These are phyloP conservation scores for Phytophthora constricta DNA, from an alignment of 352 stramenopile genomes.

Conservation along the genomic window DNA sequence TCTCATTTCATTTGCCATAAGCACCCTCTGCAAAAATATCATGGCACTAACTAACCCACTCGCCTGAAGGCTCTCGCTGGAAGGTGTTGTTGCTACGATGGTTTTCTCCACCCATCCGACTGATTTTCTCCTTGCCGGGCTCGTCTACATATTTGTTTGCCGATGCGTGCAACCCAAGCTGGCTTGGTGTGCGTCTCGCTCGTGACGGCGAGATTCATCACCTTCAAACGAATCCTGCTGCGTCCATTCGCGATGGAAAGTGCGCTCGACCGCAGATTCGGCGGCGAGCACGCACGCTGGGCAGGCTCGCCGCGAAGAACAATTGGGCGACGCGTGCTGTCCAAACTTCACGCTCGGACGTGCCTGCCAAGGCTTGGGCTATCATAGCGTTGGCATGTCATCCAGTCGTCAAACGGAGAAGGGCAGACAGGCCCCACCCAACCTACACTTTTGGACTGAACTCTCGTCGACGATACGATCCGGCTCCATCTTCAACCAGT, in stretches of 20 bases:
- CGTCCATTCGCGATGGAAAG: conserved; percentile 33
- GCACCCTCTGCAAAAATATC: conserved; percentile 19
- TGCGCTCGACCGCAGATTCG: conserved; percentile 2
- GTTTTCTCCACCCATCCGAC: conserved; percentile 7
- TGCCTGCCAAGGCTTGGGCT: not conserved
- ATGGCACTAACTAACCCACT: conserved; percentile 14
- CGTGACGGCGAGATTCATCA: not conserved
- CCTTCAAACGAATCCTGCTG: conserved; percentile 10
- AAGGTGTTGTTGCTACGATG: too few species aligned
- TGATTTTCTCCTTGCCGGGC: conserved; percentile 17
- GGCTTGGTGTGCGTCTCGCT: too few species aligned
- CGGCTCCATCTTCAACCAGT: conserved; percentile 18
- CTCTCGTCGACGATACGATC: not conserved
- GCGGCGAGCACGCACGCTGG: conserved; percentile 28
- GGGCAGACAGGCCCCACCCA: not conserved
- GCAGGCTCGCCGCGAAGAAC: conserved; percentile 28
- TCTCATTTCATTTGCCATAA: conserved; percentile 9
- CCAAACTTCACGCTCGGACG: conserved; percentile 6
- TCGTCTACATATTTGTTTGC: not conserved
- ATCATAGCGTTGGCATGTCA: not conserved
- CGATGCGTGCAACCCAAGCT: not conserved
- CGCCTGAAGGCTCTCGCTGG: too few species aligned
- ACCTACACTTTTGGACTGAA: conserved; percentile 20
- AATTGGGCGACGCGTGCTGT: conserved; percentile 3
- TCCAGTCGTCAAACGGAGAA: not conserved